Percentiles rank a stretch among this genome's conserved stretches.
Conservation (phyloP, 176 grass and related monocot species). For the Ananas comosus region DNA sequence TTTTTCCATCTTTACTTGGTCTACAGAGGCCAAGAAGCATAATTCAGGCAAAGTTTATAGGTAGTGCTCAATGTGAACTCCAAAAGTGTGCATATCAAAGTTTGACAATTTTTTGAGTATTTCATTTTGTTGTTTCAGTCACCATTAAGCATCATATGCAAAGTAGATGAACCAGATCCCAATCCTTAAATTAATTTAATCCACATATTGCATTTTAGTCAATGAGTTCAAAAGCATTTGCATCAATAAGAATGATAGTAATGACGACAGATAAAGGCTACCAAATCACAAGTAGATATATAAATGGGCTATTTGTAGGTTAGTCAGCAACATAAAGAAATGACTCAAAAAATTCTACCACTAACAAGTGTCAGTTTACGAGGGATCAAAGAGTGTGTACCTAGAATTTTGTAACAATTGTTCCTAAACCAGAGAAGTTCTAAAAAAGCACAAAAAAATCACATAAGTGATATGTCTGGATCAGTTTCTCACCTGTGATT, state of each 20-base stretch:
- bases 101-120: not conserved
- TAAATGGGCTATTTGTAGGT: not conserved
- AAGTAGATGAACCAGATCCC: not conserved
- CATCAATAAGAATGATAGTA: not conserved
- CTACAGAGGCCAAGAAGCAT: too few relatives aligned
- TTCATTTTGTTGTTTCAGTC: not conserved
- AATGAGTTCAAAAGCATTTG: not conserved
- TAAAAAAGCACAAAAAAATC: too few relatives aligned
- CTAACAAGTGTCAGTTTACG: too few relatives aligned
- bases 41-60: not conserved
- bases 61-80: not conserved
- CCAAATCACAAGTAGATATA: not conserved
- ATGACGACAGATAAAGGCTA: not conserved
- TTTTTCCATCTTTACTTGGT: too few relatives aligned
- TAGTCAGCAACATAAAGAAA: not conserved
- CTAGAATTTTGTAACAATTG: too few relatives aligned
- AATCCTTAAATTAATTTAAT: not conserved
- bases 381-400: too few relatives aligned
- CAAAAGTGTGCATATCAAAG: not conserved
- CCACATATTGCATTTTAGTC: not conserved
- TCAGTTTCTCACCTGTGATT: slow-evolving; percentile 63
- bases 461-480: not conserved
- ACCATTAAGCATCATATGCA: not conserved
- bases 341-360: too few relatives aligned
- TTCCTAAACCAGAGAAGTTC: too few relatives aligned